Percentiles rank a stretch among this genome's conserved stretches.
These are phyloP conservation scores for Pseudopithomyces chartarum DNA, from an alignment of 2,329 filamentous ascomycete genomes.

Conservation along the genomic window DNA sequence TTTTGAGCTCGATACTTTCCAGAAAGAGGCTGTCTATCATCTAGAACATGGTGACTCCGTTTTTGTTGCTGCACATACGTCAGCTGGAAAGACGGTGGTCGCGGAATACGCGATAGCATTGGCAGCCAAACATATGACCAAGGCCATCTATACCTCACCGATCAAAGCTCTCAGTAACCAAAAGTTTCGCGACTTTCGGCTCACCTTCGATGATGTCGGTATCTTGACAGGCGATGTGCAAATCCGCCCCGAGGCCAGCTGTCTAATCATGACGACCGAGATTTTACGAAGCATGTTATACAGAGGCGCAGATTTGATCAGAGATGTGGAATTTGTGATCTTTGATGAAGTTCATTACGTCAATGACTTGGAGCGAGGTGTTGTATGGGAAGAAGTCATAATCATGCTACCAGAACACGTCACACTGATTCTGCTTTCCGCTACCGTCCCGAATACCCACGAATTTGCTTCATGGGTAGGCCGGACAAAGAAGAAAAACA, in stretches of 20 bases:
- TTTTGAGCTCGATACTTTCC: slow-evolving; percentile 96
- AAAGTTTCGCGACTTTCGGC: slow-evolving; percentile 94
- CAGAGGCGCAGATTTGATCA: slow-evolving; percentile 89
- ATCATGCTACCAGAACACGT: slow-evolving; percentile 99
- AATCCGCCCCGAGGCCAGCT: slow-evolving; percentile 96
- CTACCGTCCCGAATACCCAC: slow-evolving; percentile 95
- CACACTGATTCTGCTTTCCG: slow-evolving; percentile 90
- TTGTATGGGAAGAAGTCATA: slow-evolving; percentile 99
- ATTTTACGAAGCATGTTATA: slow-evolving; percentile 99
- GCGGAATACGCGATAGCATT: slow-evolving; percentile 97
- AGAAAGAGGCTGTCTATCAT: slow-evolving; percentile 98
- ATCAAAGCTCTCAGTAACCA: slow-evolving; percentile 99
- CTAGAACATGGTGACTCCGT: slow-evolving; percentile 96
- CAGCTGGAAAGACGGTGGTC: slow-evolving; percentile 96
- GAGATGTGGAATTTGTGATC: slow-evolving; percentile 97
- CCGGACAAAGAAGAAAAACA: slow-evolving; percentile 96
- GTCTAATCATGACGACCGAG: slow-evolving; percentile 98
- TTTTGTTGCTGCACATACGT: slow-evolving; percentile 97
- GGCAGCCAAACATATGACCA: slow-evolving; percentile 98
- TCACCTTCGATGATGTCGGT: slow-evolving; percentile 91
- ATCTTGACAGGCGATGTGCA: slow-evolving; percentile 98
- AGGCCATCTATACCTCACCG: slow-evolving; percentile 97
- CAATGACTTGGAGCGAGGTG: slow-evolving; percentile 92
- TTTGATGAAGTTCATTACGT: slow-evolving; percentile 99
- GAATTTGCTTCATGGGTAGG: slow-evolving; percentile 99